Evolutionary conservation across 257 asterid species (phyloP), one percentile per base, ranked within the genome.

Genomic region (Solanum raphanifolium): DNA sequence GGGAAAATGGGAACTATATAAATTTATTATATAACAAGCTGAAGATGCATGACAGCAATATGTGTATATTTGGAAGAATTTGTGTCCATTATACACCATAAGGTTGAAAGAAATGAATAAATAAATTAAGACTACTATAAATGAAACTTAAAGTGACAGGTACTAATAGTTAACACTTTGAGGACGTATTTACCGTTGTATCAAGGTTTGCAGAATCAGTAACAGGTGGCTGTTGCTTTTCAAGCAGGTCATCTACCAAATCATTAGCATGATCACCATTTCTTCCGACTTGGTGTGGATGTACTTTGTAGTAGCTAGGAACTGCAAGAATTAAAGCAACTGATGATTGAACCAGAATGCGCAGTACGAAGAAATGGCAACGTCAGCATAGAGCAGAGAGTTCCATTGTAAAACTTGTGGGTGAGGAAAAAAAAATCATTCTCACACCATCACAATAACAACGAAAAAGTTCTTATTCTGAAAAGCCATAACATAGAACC

Each of bases 291-390:
- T 88, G 88, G 86, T 65, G 66, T 76, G 82, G 27, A 69, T 32
- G 66, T 34, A 34, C 83, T 84, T 90, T 75, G 69, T 87, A 65
- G 82, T 74, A 86, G 32, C 66, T 86, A 72, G 89, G 82, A 85
- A 88, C 94, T 90, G 73, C 91, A 88, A 89, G 62, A 65, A 82
- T 18, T 82, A 82, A 48, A 82, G 43, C 29, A 48, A 31, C 69
- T 29, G 85, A 82, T 82, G 69, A 82, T 29, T 82, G 29, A 81
- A 46, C 15, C 27, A 81, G 41, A 36, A 82, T 18, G 66, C 0
- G 68, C 68, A 82, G 85, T 46, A 46, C 7, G 1, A 48, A 31
- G 36, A 82, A 82, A 82, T 46, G 69, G 18, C 86, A 82, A 82
- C 2, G 43, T 48, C 86, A 48, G 66, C 58, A 6, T 78, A 43